Base-by-base conservation (phyloP, 1,284 basidiomycete species). In the Inonotus obliquus region DNA sequence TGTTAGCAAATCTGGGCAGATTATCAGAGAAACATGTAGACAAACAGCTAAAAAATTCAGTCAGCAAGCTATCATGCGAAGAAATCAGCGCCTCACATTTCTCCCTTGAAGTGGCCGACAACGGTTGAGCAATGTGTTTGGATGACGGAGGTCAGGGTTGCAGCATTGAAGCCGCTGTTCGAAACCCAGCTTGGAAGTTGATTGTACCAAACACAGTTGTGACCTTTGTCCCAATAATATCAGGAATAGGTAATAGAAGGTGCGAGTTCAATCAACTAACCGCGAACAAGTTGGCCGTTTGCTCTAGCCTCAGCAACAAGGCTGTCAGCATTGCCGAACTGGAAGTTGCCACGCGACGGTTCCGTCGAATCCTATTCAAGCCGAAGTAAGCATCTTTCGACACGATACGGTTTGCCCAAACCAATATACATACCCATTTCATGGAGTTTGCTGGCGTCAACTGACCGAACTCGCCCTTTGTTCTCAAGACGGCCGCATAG, bases 371-470 rank as follows among this genome's bases (percentile, higher is more conserved):
- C 64, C 57, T 65, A 39, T 29, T 54, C 41, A 27, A 19, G 38
- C n/a, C 7, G 7, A n/a, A n/a, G 41, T 44, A 44, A 44, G 41
- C 25, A 49, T 44, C 17, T 11, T 10, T 41, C 25, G 14, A n/a
- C 39, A 19, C 47, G 7, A 19, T 23, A 10, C 10, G 45, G 3
- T 13, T 14, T 23, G 6, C 48, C 13, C 25, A 49, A 14, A 29
- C 48, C 21, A 10, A 21, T 2, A 13, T 23, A 25, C 56, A 32
- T 29, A 66, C 73, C 75, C 75, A 76, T 68, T 76, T 76, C 74
- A 75, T 74, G 54, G 70, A 72, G 67, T 76, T 76, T 65, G 69
- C 71, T 1, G 75, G 74, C 13, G 75, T 75, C 53, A 75, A 62
- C 38, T 71, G 68, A 35, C 74, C 74, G 56, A 76, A 76, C 53